Percentiles rank a stretch among this genome's conserved stretches.
Conservation (phyloP, 257 asterid genomes). For the Knoxia roxburghii region DNA sequence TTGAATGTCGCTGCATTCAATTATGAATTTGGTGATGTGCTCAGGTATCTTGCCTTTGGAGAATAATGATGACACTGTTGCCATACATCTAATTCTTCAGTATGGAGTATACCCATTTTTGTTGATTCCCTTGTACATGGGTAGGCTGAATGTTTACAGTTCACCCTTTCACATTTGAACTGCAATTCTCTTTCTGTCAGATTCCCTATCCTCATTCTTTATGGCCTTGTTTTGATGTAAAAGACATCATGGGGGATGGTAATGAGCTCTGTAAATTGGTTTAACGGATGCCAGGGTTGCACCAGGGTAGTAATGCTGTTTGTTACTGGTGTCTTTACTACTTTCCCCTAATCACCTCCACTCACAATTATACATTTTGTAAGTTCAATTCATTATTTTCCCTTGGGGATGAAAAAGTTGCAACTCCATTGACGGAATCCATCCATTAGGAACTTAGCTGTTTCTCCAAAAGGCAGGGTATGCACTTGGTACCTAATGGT, state of each 20-base stretch:
- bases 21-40: constrained; percentile 12
- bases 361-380: not conserved
- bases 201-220: no score
- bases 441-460: constrained; percentile 50
- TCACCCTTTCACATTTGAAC: constrained; percentile 5
- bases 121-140: constrained; percentile 75
- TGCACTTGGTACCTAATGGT: constrained; percentile 23
- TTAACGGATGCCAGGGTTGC: not conserved
- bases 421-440: constrained; percentile 68
- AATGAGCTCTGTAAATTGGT: not conserved
- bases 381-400: constrained; percentile 9
- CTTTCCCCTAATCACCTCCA: not conserved
- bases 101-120: constrained; percentile 61
- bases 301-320: not conserved
- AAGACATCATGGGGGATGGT: not conserved
- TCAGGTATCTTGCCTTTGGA: constrained; percentile 70
- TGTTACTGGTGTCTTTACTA: not conserved
- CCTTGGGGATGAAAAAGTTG: constrained; percentile 79
- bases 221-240: not conserved
- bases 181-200: not conserved
- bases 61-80: constrained; percentile 48
- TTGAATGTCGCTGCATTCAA: not conserved
- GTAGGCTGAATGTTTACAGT: constrained; percentile 32
- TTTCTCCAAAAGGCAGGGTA: constrained; percentile 64
- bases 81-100: constrained; percentile 46